Evolutionary conservation across 2,329 filamentous ascomycete species (phyloP), one percentile per base, ranked within the genome.

Genomic region (Cladophialophora immunda): DNA sequence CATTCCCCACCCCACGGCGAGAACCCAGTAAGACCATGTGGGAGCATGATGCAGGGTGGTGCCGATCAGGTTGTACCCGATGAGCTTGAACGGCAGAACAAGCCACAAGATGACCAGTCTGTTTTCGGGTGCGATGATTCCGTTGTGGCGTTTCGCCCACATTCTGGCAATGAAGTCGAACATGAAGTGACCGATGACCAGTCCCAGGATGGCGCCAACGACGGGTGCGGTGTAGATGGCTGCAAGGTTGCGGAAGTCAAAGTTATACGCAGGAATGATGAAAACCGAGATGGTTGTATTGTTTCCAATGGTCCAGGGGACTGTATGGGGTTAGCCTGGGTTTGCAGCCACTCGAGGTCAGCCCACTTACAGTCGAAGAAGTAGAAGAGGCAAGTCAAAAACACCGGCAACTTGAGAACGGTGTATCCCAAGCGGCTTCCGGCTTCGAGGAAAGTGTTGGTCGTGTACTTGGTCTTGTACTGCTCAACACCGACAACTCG

Each of bases 211-310:
- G 4, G 83, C 80, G 2, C 81, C 85, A 3, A 86, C 80, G 19
- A 87, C 80, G 0, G 84, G 84, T 1, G 84, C 82, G 70, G 86
- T 85, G 76, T 87, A 87, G 71, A 87, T 84, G 58, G 79, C 80
- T 1, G 81, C 85, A 47, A 86, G 81, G 54, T 81, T 77, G 41
- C 78, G 79, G 1, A 80, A 80, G 2, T 78, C 80, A 70, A 86
- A 84, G 22, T 79, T 76, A 71, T 86, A 85, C 4, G 82, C 77
- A 1, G 80, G 80, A 5, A 78, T 76, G 4, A 86, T 76, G 60
- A 86, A 81, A 8, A 85, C 81, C 27, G 81, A 78, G 4, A 85
- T 79, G 0, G 84, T 86, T 2, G 84, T 86, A 72, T 86, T 86
- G 73, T 86, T 84, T 30, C 83, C 84, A 25, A 86, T 81, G 0